Evolutionary conservation across 139 green algal genomes (phyloP).

Genomic region (Coelastrella sp.): DNA sequence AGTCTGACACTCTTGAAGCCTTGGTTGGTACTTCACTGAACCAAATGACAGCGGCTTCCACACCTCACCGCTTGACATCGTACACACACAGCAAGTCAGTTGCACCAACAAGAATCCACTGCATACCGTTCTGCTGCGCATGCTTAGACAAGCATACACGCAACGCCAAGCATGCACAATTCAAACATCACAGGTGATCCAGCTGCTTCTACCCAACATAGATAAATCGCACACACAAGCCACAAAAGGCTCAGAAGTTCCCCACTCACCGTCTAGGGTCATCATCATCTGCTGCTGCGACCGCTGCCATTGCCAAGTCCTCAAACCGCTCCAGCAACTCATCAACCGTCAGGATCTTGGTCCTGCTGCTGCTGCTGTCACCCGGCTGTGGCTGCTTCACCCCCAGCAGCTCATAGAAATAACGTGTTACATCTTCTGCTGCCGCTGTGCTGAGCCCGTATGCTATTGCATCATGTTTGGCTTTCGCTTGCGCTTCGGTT

Average conservation of each 20-base stretch:
- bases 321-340: constrained; percentile 70
- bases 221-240: not conserved
- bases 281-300: constrained; percentile 32
- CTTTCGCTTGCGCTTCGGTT: constrained; percentile 61
- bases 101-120: too few species aligned
- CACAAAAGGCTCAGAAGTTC: not conserved
- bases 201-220: not conserved
- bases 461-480: constrained; percentile 59
- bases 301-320: constrained; percentile 5
- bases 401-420: constrained; percentile 52
- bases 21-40: too few species aligned
- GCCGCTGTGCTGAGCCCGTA: constrained; percentile 57
- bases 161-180: too few species aligned
- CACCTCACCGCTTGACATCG: too few species aligned
- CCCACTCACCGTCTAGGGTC: constrained; percentile 16
- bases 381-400: constrained; percentile 10
- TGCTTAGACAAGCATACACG: too few species aligned
- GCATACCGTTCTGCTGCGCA: too few species aligned
- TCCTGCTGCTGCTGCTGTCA: constrained; percentile 20
- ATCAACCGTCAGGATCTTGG: constrained; percentile 58
- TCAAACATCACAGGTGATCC: too few species aligned
- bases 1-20: too few species aligned
- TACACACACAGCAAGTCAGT: too few species aligned
- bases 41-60: too few species aligned
- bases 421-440: not conserved